These are phyloP conservation scores for Geranium rotundifolium DNA, from an alignment of 345 rosid genomes.

Conservation along the genomic window DNA sequence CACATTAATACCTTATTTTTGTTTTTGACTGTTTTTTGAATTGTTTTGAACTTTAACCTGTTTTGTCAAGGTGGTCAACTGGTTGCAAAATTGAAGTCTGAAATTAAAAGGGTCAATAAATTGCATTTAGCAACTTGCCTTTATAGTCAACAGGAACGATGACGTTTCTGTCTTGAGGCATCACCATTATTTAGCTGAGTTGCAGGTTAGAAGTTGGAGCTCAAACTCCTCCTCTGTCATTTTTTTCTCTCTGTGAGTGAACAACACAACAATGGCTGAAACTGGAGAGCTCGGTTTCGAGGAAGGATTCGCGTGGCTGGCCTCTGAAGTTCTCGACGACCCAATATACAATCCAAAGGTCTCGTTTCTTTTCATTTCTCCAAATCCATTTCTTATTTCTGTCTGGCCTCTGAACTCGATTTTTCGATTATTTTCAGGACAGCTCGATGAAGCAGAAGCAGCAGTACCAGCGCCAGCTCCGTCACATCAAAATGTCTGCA, in stretches of 20 bases:
- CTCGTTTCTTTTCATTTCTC: not conserved
- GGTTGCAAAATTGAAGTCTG: no score
- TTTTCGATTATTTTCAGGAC: constrained; percentile 8
- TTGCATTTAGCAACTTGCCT: not conserved
- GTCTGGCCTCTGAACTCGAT: no score
- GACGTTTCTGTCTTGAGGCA: not conserved
- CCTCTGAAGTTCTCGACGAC: constrained; percentile 41
- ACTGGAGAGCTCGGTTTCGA: constrained; percentile 35
- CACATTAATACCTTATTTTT: no score
- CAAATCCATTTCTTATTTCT: no score
- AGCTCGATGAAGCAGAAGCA: constrained; percentile 6
- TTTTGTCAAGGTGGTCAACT: no score
- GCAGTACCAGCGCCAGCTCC: constrained; percentile 1
- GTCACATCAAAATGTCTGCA: constrained; percentile 12
- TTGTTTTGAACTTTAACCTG: no score
- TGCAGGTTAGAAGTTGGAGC: constrained; percentile 74
- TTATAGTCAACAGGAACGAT: not conserved
- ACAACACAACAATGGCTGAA: constrained; percentile 9
- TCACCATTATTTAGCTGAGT: constrained; percentile 37
- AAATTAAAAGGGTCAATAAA: no score
- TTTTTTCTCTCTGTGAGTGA: not conserved
- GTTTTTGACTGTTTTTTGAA: not conserved
- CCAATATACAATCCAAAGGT: constrained; percentile 19
- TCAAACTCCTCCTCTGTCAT: constrained; percentile 14
- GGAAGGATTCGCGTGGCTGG: constrained; percentile 37